Conservation (phyloP, 805 yeast genomes). For the Ogataea siamensis region DNA sequence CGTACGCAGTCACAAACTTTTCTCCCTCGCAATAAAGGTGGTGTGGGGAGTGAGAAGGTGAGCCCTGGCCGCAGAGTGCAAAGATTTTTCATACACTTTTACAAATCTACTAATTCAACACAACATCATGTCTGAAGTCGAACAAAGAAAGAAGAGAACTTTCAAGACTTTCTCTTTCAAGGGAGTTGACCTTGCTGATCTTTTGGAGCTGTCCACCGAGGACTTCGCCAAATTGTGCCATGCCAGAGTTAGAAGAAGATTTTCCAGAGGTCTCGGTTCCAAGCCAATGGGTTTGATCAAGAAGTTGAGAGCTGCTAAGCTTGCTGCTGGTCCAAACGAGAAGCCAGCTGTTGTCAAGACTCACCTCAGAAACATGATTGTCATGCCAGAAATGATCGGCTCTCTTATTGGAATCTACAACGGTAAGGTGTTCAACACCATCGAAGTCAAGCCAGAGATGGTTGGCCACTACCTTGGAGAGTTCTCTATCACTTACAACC, state of each 20-base stretch:
- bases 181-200: conserved; percentile 96
- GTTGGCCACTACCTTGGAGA: conserved; percentile 99
- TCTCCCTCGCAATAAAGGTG: background rate
- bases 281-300: conserved; percentile 95
- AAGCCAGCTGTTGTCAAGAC: conserved; percentile 98
- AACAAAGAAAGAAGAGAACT: conserved; percentile 75
- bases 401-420: conserved; percentile 98
- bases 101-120: conserved; percentile 7
- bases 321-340: conserved; percentile 85
- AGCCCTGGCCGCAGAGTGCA: conserved; percentile 14
- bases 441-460: conserved; percentile 99
- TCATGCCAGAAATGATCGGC: conserved; percentile 99
- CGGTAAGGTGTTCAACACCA: conserved; percentile 99
- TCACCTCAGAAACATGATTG: conserved; percentile 97
- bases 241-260: conserved; percentile 99
- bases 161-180: conserved; percentile 98
- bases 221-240: conserved; percentile 95
- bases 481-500: conserved; percentile 99
- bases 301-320: conserved; percentile 97
- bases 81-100: conserved; percentile 13
- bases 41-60: conserved; percentile 10
- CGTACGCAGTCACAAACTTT: conserved; percentile 15
- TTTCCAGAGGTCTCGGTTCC: conserved; percentile 93
- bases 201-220: conserved; percentile 91
- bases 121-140: conserved; percentile 38